Base-by-base conservation (phyloP, 2,329 filamentous ascomycete species). In the Ascochyta viciae-villosae region DNA sequence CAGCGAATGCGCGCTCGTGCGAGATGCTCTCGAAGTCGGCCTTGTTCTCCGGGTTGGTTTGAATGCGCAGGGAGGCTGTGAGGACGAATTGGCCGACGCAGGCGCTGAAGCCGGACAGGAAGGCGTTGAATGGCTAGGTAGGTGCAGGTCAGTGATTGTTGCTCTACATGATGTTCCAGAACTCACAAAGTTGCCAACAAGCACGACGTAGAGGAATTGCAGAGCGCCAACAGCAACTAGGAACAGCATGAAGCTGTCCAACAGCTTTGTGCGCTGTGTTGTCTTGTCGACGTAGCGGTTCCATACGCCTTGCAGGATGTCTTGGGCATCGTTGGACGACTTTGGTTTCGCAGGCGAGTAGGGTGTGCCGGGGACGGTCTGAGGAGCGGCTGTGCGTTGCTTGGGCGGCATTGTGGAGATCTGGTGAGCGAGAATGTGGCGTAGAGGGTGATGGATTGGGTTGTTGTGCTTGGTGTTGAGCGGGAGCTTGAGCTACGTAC, bases 71-170 rank as follows among this genome's bases (percentile, higher is more conserved):
- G 81, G 72, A 88, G 82, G 92, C 91, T 46, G 95, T 97, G 66
- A 99, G 86, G 61, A 99, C 95, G 76, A 99, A 99, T 76, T 99
- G 95, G 60, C 95, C 95, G 61, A 99, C 94, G 1, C 94, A 95
- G 15, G 94, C 92, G 59, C 87, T 88, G 82, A 99, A 99, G 43
- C 95, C 96, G 29, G 93, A 91, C 29, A 99, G 87, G 82, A 99
- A 99, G 63, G 96, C 95, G 77, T 99, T 99, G 84, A 99, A 99
- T 9, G 95, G 95, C 94, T 98, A 29, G 26, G 7, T 98, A 29
- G 26, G 7, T n/a, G 9, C n/a, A 33, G 3, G 43, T 61, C 37
- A 60, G 54, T 19, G 33, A 29, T 46, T 35, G 46, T 35, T 33
- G 42, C 16, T 35, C 8, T 5, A 3, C 19, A 19, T 19, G 19